Evolutionary conservation across 441 rosid genomes (phyloP).

Genomic region (Corymbia calophylla): DNA sequence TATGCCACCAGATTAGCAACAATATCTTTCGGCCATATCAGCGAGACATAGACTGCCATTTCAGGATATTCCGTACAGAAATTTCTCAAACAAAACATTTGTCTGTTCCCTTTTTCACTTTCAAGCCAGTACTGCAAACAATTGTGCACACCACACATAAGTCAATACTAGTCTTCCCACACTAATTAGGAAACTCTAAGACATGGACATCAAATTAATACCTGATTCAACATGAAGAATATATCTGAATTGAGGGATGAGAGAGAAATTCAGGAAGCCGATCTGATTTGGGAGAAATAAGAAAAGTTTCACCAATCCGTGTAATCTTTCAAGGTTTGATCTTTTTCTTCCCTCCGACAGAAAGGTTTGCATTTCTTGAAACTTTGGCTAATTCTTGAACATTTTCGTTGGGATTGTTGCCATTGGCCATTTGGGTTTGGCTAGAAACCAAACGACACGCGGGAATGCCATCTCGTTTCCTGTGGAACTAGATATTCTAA

Average conservation of each 20-base stretch:
- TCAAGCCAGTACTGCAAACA: neutral
- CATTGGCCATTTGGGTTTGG: no score
- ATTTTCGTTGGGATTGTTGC: no score
- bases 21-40: neutral
- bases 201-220: neutral
- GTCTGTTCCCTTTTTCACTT: neutral
- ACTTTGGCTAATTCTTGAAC: no score
- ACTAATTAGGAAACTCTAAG: neutral
- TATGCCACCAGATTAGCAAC: neutral
- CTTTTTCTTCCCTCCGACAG: no score
- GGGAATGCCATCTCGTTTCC: no score
- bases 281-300: no score
- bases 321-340: no score
- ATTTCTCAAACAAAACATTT: neutral
- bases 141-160: neutral
- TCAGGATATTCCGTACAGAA: neutral
- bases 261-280: neutral
- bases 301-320: no score
- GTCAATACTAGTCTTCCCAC: neutral
- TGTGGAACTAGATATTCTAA: no score
- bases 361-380: no score
- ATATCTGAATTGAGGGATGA: neutral
- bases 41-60: neutral
- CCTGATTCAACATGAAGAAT: neutral
- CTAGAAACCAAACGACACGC: no score